A percentile compares a stretch with the other conserved stretches of the same genome.
Evolutionary conservation across 768 basidiomycete genomes (phyloP).

Genomic region (Phlegmacium glaucopus): DNA sequence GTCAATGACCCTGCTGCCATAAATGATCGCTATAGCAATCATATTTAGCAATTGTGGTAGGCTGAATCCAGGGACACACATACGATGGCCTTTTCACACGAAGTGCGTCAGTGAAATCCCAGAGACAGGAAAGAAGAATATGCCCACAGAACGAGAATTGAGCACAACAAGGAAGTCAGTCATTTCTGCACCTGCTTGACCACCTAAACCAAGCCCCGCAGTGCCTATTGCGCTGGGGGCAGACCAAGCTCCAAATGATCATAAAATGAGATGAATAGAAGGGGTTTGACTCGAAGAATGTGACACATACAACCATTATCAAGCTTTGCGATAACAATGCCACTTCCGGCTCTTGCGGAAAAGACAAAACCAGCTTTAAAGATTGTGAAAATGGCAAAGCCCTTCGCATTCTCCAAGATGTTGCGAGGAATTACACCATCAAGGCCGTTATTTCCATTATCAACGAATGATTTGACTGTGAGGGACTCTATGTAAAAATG

Average conservation of each 20-base stretch:
- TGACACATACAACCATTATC: slow-evolving; percentile 70
- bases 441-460: slow-evolving; percentile 74
- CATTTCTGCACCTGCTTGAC: slow-evolving; percentile 80
- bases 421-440: slow-evolving; percentile 64
- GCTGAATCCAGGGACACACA: slow-evolving; percentile 23
- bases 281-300: neutral
- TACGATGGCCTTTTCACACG: slow-evolving; percentile 54
- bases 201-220: slow-evolving; percentile 86
- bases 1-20: slow-evolving; percentile 94
- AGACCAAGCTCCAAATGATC: slow-evolving; percentile 67
- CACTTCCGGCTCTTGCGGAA: slow-evolving; percentile 81
- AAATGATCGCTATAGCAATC: slow-evolving; percentile 62
- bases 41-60: neutral
- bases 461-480: slow-evolving; percentile 82
- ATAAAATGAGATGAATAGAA: slow-evolving; percentile 2
- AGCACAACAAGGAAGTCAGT: slow-evolving; percentile 90
- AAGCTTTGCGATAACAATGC: slow-evolving; percentile 83
- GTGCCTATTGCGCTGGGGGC: slow-evolving; percentile 94
- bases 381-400: slow-evolving; percentile 91
- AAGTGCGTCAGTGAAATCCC: slow-evolving; percentile 1
- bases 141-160: slow-evolving; percentile 71
- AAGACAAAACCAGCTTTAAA: slow-evolving; percentile 74
- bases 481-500: slow-evolving; percentile 1
- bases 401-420: slow-evolving; percentile 49
- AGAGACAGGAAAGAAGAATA: slow-evolving; percentile 1